Conservation (phyloP, 495 filamentous ascomycete genomes). For the Trichocladium antarcticum region DNA sequence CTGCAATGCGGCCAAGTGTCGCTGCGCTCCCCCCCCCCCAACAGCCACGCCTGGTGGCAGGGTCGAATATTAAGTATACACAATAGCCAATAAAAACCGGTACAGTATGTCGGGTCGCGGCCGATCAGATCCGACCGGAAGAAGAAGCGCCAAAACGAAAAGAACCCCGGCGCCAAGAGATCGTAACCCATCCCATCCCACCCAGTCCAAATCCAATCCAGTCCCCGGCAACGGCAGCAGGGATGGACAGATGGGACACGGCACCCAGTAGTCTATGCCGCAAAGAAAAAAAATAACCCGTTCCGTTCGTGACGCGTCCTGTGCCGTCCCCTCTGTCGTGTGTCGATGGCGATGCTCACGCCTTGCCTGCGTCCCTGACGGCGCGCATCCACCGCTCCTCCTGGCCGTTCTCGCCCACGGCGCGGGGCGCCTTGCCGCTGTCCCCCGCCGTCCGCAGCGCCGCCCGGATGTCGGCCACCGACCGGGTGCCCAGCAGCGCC, state of each 20-base stretch:
- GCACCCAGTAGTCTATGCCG: no score
- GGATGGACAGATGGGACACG: not conserved
- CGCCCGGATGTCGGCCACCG: conserved; percentile 23
- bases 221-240: not conserved
- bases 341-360: not conserved
- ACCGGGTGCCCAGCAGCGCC: conserved; percentile 29
- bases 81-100: conserved; percentile 2
- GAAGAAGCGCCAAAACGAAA: conserved; percentile 1
- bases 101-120: not conserved
- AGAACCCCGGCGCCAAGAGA: not conserved
- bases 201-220: not conserved
- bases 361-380: conserved; percentile 26
- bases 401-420: conserved; percentile 22
- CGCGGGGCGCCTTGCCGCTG: conserved; percentile 10
- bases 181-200: not conserved
- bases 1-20: not conserved
- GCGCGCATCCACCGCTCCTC: conserved; percentile 31
- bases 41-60: conserved; percentile 13
- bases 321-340: no score
- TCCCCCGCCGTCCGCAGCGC: conserved; percentile 15
- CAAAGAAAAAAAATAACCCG: not conserved
- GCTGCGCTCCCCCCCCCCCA: not conserved
- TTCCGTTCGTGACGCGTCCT: not conserved
- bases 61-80: conserved; percentile 16
- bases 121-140: not conserved